Evolutionary conservation across 78 protist species (phyloP).

Genomic region (Speleostelium caveatum): DNA sequence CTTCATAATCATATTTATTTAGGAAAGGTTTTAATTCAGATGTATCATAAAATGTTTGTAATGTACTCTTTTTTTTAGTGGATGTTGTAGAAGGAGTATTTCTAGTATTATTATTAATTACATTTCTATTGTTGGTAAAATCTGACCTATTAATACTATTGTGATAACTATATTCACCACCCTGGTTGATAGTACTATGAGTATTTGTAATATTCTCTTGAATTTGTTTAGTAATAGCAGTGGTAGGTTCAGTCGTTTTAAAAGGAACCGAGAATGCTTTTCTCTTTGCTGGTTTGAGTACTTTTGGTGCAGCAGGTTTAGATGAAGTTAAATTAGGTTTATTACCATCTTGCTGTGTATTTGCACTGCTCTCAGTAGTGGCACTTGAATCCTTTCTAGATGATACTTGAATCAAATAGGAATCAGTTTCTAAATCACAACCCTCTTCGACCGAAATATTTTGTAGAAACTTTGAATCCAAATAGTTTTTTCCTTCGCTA

Average conservation of each 20-base stretch:
- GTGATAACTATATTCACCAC: not conserved
- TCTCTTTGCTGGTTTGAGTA: not conserved
- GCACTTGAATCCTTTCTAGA: not conserved
- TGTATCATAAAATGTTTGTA: too few relatives aligned
- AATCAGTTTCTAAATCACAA: conserved; percentile 48
- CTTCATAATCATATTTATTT: too few relatives aligned
- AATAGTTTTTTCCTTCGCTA: not conserved
- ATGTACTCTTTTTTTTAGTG: not conserved
- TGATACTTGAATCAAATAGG: conserved; percentile 14
- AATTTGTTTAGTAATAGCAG: too few relatives aligned
- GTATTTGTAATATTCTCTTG: too few relatives aligned
- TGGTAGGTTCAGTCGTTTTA: not conserved
- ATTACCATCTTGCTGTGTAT: not conserved
- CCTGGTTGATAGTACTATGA: not conserved
- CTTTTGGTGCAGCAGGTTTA: not conserved
- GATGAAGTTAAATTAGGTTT: not conserved
- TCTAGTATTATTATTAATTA: not conserved
- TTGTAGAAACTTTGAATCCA: conserved; percentile 46
- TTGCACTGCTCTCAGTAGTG: not conserved
- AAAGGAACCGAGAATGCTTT: not conserved
- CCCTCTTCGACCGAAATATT: conserved; percentile 3
- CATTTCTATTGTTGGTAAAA: not conserved
- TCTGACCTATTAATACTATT: not conserved
- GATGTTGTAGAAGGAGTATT: not conserved
- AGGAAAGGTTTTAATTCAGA: too few relatives aligned